Conservation (phyloP, 2,329 filamentous ascomycete species). For the Calonectria hongkongensis region DNA sequence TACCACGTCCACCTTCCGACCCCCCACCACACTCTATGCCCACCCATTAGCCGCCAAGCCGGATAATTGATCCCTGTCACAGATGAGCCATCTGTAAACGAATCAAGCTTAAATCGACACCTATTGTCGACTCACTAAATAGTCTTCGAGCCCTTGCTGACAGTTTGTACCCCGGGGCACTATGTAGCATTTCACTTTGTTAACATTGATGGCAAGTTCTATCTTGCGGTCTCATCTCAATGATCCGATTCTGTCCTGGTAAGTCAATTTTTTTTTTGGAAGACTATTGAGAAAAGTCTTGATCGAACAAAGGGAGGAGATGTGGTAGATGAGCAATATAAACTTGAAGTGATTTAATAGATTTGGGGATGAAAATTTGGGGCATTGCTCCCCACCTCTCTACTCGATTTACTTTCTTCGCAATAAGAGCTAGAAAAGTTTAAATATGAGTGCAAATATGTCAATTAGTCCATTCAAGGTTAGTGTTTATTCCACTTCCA, state of each 20-base stretch:
- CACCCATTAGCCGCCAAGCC: not conserved
- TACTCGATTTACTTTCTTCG: no score
- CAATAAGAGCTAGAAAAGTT: not conserved
- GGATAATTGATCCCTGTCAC: constrained; percentile 1
- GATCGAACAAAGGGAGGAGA: not conserved
- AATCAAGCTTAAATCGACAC: not conserved
- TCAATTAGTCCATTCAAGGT: not conserved
- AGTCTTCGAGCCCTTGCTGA: not conserved
- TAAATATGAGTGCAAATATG: not conserved
- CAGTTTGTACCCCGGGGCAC: not conserved
- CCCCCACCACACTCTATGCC: not conserved
- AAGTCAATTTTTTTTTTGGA: not conserved
- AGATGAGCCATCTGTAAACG: not conserved
- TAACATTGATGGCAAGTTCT: no score
- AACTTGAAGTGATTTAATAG: not conserved
- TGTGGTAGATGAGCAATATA: not conserved
- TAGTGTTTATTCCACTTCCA: not conserved
- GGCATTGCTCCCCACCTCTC: not conserved
- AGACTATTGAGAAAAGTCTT: not conserved
- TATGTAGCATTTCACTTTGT: not conserved
- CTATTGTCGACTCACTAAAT: not conserved
- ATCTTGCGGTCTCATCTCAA: not conserved
- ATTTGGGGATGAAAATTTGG: not conserved
- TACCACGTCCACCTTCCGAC: not conserved
- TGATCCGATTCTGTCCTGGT: not conserved